Evolutionary conservation across 768 basidiomycete species (phyloP).

Genomic region (Gloeophyllum trabeum): DNA sequence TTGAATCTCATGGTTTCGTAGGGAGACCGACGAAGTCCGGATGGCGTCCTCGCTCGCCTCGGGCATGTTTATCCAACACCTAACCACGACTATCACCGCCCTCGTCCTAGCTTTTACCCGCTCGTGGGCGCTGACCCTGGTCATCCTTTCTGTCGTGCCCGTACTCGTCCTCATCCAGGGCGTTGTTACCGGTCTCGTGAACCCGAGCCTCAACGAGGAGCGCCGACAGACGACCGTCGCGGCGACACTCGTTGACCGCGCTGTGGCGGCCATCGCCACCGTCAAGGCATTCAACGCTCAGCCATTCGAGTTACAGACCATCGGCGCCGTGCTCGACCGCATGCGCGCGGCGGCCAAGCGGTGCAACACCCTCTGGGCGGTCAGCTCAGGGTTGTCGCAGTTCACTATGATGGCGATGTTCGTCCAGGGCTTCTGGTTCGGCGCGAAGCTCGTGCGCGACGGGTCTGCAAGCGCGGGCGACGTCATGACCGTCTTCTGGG

Average conservation of each 20-base stretch:
- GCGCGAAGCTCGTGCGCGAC: conserved; percentile 75
- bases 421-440: conserved; percentile 96
- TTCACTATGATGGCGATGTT: conserved; percentile 89
- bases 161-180: conserved; percentile 67
- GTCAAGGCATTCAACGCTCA: conserved; percentile 90
- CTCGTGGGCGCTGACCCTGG: conserved; percentile 77
- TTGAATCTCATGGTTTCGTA: conserved; percentile 18
- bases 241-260: conserved; percentile 72
- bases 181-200: conserved; percentile 57
- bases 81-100: conserved; percentile 69
- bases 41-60: conserved; percentile 71
- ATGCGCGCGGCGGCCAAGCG: conserved; percentile 36
- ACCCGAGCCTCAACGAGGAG: conserved; percentile 58
- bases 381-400: conserved; percentile 55
- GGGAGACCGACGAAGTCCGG: conserved; percentile 92
- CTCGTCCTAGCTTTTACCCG: conserved; percentile 74
- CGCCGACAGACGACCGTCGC: conserved; percentile 57
- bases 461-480: conserved; percentile 59
- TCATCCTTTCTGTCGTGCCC: conserved; percentile 87
- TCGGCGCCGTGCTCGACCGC: conserved; percentile 30
- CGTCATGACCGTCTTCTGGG: conserved; percentile 98
- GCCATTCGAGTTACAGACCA: conserved; percentile 36
- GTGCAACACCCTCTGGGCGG: conserved; percentile 67
- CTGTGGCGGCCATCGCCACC: conserved; percentile 66
- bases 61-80: conserved; percentile 70